Evolutionary conservation across 1,139 yeast species (phyloP).

Genomic region (Kluyveromyces marxianus): DNA sequence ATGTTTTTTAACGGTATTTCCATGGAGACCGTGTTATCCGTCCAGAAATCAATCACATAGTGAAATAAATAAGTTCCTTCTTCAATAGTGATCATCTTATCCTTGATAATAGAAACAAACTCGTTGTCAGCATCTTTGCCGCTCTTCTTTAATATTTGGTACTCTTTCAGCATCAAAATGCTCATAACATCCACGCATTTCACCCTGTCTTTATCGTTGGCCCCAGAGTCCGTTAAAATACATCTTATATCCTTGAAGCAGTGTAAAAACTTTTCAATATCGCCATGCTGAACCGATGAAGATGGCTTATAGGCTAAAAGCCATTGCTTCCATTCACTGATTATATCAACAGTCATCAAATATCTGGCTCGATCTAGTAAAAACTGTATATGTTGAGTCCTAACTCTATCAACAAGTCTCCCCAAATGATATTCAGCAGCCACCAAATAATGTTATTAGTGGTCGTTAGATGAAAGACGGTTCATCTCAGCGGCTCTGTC

Average conservation of each 20-base stretch:
- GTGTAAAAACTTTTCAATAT: conserved; percentile 53
- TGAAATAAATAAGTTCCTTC: conserved; percentile 39
- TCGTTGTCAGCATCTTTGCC: conserved; percentile 12
- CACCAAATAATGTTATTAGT: too few species aligned
- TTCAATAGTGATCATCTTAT: conserved; percentile 16
- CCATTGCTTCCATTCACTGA: conserved; percentile 6
- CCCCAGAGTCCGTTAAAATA: conserved; percentile 57
- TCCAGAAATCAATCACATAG: conserved; percentile 61
- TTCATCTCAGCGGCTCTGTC: too few species aligned
- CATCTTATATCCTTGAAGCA: conserved; percentile 66
- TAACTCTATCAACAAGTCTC: too few species aligned
- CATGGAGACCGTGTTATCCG: conserved; percentile 62
- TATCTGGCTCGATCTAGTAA: too few species aligned
- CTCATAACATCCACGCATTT: conserved; percentile 53
- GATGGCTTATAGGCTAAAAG: conserved; percentile 1
- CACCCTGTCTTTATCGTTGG: conserved; percentile 47
- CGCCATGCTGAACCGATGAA: conserved; percentile 36
- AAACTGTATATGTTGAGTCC: too few species aligned
- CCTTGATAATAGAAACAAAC: conserved; percentile 16
- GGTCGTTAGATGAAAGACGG: too few species aligned
- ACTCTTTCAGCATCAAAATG: conserved; percentile 53
- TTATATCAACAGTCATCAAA: conserved; percentile 1
- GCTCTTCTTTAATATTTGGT: conserved; percentile 13
- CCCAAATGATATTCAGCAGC: too few species aligned
- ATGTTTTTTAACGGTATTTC: conserved; percentile 60